These are phyloP conservation scores for Kwoniella dendrophila DNA, from an alignment of 768 basidiomycete genomes.

Conservation along the genomic window DNA sequence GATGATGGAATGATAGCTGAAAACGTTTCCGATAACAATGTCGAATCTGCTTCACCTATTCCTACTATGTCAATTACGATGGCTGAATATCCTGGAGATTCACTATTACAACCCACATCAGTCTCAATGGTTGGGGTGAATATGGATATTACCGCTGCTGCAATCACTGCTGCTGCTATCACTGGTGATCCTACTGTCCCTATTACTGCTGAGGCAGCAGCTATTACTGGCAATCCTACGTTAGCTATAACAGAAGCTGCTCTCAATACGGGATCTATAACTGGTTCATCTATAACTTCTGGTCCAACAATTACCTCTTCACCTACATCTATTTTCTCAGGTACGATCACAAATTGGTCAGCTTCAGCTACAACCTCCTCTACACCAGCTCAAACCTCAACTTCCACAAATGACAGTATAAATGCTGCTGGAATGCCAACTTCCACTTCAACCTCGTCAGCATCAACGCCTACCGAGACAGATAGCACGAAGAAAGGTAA, in stretches of 20 bases:
- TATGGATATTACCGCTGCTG: conserved; percentile 9
- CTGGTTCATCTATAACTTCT: too few relatives aligned
- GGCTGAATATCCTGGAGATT: conserved; percentile 2
- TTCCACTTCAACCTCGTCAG: not conserved
- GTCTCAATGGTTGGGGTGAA: not conserved
- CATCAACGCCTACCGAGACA: not conserved
- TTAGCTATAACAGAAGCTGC: too few relatives aligned
- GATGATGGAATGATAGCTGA: not conserved
- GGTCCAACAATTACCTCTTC: too few relatives aligned
- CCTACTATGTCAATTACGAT: not conserved
- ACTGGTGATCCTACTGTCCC: too few relatives aligned
- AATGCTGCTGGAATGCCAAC: not conserved
- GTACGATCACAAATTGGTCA: too few relatives aligned
- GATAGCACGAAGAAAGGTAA: conserved; percentile 5
- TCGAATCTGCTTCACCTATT: not conserved
- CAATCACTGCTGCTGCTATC: not conserved
- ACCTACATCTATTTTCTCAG: too few relatives aligned
- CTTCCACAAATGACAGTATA: not conserved
- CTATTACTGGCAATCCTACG: too few relatives aligned
- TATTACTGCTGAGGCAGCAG: too few relatives aligned
- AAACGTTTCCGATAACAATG: not conserved
- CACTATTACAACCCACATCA: not conserved
- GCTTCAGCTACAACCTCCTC: too few relatives aligned
- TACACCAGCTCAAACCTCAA: too few relatives aligned
- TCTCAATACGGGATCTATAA: too few relatives aligned